These are phyloP conservation scores for Eucalyptus curtisii DNA, from an alignment of 345 rosid genomes.

Conservation along the genomic window DNA sequence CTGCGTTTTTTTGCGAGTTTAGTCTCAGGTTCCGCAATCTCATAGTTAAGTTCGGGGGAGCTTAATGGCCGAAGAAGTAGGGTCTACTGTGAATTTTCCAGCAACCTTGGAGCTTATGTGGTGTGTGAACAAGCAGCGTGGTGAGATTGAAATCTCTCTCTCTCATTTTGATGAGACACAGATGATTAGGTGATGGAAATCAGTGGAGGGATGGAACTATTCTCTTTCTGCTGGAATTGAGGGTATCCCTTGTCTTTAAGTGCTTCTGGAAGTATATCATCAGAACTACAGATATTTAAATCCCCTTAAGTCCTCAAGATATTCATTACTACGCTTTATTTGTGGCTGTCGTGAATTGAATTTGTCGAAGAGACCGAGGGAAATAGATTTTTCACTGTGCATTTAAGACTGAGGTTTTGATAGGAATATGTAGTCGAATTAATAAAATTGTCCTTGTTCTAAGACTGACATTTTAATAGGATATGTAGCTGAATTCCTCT, in stretches of 20 bases:
- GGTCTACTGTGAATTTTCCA: neutral
- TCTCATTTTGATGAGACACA: neutral
- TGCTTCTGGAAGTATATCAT: neutral
- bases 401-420: neutral
- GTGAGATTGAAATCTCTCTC: neutral
- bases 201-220: neutral
- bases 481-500: neutral
- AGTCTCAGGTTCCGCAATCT: neutral
- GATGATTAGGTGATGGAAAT: neutral
- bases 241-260: neutral
- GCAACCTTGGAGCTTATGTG: neutral
- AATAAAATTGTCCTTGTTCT: neutral
- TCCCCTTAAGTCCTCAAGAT: neutral
- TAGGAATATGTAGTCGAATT: neutral
- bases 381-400: neutral
- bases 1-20: neutral
- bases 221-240: neutral
- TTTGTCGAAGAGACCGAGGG: neutral
- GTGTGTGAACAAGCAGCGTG: neutral
- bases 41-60: neutral
- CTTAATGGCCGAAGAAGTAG: neutral
- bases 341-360: neutral
- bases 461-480: neutral
- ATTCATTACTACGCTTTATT: accelerated
- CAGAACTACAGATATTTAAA: neutral